Conservation (phyloP, 139 green algal genomes). For the Micractinium sp. region DNA sequence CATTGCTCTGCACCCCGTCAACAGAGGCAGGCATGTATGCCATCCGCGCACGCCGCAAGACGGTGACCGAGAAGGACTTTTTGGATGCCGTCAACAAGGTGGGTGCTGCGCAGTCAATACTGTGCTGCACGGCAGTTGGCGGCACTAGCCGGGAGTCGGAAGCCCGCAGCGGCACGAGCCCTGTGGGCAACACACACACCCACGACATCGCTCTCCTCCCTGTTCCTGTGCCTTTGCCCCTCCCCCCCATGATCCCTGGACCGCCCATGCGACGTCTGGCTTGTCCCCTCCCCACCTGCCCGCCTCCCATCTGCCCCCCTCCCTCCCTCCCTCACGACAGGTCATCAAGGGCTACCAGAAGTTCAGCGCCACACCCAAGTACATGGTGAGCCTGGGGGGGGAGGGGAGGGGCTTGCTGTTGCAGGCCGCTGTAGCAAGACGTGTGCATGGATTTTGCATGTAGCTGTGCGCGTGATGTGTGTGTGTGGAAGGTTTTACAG, state of each 20-base stretch:
- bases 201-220: too few species aligned
- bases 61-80: constrained; percentile 99
- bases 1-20: constrained; percentile 74
- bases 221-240: not conserved
- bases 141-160: too few species aligned
- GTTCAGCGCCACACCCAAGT: constrained; percentile 97
- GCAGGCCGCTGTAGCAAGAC: too few species aligned
- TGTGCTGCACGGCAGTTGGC: too few species aligned
- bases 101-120: too few species aligned
- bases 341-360: constrained; percentile 99
- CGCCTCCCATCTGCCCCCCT: too few species aligned
- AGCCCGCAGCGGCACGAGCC: too few species aligned
- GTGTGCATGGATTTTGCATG: too few species aligned
- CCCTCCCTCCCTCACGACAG: constrained; percentile 11
- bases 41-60: constrained; percentile 92
- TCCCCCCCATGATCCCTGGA: not conserved
- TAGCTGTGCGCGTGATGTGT: too few species aligned
- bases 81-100: constrained; percentile 98
- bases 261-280: not conserved
- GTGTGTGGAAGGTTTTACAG: too few species aligned
- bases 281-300: not conserved
- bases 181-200: not conserved
- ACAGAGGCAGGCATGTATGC: constrained; percentile 98
- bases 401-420: too few species aligned
- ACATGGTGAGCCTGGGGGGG: constrained; percentile 97